These are phyloP conservation scores for Seminavis robusta DNA, from an alignment of 108 stramenopile genomes.

Conservation along the genomic window DNA sequence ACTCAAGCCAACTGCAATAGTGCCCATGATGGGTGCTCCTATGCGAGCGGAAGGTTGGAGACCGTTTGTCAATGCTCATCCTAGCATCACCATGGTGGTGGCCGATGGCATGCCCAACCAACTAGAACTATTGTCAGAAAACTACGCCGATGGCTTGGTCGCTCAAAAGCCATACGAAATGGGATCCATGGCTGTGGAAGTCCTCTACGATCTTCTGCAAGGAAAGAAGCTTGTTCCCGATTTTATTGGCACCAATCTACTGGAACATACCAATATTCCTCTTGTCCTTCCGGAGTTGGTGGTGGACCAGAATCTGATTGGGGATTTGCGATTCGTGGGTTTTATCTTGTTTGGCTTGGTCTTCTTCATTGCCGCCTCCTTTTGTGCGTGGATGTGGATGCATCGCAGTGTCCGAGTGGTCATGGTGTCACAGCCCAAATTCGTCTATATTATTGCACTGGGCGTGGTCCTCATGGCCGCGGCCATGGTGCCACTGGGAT, in stretches of 20 bases:
- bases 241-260: constrained; percentile 6
- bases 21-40: not conserved
- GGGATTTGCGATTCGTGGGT: constrained; percentile 5
- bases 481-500: constrained; percentile 36
- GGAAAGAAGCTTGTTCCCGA: not conserved
- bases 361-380: not conserved
- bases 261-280: constrained; percentile 18
- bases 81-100: constrained; percentile 2
- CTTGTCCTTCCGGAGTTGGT: constrained; percentile 19
- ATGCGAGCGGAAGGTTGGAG: not conserved
- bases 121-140: constrained; percentile 13
- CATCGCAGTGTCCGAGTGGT: constrained; percentile 8
- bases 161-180: constrained; percentile 36
- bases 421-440: constrained; percentile 46
- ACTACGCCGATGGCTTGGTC: constrained; percentile 29
- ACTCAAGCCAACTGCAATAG: not conserved
- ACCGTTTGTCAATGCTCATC: not conserved
- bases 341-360: constrained; percentile 1
- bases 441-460: constrained; percentile 46
- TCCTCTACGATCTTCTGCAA: not conserved
- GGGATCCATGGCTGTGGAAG: constrained; percentile 1
- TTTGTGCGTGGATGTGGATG: not conserved
- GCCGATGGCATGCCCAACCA: constrained; percentile 13
- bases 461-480: constrained; percentile 42
- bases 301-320: constrained; percentile 27